These are phyloP conservation scores for Tulasnella sp. DNA, from an alignment of 768 basidiomycete species.

Conservation along the genomic window DNA sequence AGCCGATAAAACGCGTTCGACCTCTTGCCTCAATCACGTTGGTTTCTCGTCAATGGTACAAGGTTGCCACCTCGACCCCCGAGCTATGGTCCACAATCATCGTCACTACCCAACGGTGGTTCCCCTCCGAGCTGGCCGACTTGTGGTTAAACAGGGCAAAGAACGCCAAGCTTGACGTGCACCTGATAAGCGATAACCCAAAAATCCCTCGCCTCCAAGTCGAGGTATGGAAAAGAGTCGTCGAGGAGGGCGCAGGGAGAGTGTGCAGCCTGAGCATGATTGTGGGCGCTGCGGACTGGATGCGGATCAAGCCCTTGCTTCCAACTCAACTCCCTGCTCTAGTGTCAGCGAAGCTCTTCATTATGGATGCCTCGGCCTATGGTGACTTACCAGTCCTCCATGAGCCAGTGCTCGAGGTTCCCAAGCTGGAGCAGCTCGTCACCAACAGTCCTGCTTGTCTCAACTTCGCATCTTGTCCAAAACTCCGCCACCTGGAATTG, in stretches of 20 bases:
- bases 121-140: not conserved
- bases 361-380: not conserved
- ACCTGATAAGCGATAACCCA: not conserved
- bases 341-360: not conserved
- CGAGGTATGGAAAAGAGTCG: not conserved
- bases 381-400: not conserved
- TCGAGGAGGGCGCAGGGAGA: not conserved
- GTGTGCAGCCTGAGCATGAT: not conserved
- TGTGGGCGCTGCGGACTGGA: not conserved
- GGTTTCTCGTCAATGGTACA: not conserved
- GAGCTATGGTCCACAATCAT: not conserved
- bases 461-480: not conserved
- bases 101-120: not conserved
- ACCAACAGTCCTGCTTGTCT: not conserved
- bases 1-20: not conserved
- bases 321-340: not conserved
- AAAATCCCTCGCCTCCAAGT: not conserved
- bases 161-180: not conserved
- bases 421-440: not conserved
- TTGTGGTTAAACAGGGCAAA: not conserved
- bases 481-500: not conserved
- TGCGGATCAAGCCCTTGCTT: not conserved
- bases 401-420: not conserved
- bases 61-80: not conserved
- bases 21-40: not conserved